Conservation (phyloP, 164 flowering plant species). For the Tetracentron sinense region DNA sequence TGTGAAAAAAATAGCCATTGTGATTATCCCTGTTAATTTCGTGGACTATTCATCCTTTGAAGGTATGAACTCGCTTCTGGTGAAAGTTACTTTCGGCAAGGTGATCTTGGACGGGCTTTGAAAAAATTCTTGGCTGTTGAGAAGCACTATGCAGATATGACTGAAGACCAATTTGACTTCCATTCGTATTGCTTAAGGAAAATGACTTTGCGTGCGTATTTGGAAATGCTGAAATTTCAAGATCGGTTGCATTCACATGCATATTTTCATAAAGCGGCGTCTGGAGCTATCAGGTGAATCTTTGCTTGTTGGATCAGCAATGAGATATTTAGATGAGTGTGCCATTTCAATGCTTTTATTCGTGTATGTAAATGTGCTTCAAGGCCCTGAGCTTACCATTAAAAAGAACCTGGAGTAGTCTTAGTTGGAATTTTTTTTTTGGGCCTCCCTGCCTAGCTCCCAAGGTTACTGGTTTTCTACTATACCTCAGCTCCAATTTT, state of each 20-base stretch:
- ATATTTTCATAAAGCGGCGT: conserved; percentile 94
- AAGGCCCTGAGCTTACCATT: neutral
- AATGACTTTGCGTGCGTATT: conserved; percentile 94
- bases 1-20: conserved; percentile 1
- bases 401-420: neutral
- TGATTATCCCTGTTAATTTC: conserved; percentile 12
- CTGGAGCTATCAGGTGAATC: conserved; percentile 92
- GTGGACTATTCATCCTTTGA: conserved; percentile 16
- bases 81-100: conserved; percentile 94
- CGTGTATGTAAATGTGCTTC: no score
- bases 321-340: neutral
- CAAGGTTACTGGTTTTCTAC: neutral
- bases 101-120: conserved; percentile 92
- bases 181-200: conserved; percentile 97
- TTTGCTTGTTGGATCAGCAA: neutral
- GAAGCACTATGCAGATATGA: conserved; percentile 99
- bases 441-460: neutral
- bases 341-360: neutral
- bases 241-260: conserved; percentile 89
- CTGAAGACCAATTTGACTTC: conserved; percentile 97
- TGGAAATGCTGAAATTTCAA: conserved; percentile 95
- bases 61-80: conserved; percentile 99
- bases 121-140: conserved; percentile 96
- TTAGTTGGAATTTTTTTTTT: neutral
- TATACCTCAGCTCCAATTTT: neutral